Conservation (phyloP, 2,329 filamentous ascomycete species). For the Calonectria naviculata region DNA sequence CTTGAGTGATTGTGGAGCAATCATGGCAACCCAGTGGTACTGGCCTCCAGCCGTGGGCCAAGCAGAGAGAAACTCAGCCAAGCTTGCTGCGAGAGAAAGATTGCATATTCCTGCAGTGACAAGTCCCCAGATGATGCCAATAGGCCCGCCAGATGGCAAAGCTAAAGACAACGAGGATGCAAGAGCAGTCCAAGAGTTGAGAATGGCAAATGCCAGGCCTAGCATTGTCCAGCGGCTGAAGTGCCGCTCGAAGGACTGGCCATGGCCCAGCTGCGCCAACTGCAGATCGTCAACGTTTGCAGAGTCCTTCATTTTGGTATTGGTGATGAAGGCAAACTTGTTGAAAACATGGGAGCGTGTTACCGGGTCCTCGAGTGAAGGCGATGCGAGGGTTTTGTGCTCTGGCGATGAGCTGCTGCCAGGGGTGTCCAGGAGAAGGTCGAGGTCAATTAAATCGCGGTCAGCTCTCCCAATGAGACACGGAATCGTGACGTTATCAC, state of each 20-base stretch:
- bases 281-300: conserved; percentile 12
- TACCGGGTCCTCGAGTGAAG: not conserved
- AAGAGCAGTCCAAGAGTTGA: conserved; percentile 60
- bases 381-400: not conserved
- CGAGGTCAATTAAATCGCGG: not conserved
- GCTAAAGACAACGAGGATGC: conserved; percentile 57
- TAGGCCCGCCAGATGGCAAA: conserved; percentile 71
- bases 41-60: conserved; percentile 69
- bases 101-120: conserved; percentile 49
- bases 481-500: not conserved
- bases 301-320: conserved; percentile 1
- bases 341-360: not conserved
- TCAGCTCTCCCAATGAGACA: too few relatives aligned
- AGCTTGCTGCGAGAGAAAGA: conserved; percentile 66
- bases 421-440: not conserved
- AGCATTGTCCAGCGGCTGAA: conserved; percentile 48
- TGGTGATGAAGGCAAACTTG: not conserved
- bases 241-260: conserved; percentile 19
- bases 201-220: conserved; percentile 57
- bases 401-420: not conserved
- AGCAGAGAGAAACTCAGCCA: conserved; percentile 77
- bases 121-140: conserved; percentile 74
- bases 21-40: conserved; percentile 77
- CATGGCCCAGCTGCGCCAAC: conserved; percentile 19
- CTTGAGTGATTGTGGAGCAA: conserved; percentile 31